Percentiles rank a stretch among this genome's conserved stretches.
Conservation (phyloP, 495 filamentous ascomycete genomes). For the Alectoria sarmentosa region DNA sequence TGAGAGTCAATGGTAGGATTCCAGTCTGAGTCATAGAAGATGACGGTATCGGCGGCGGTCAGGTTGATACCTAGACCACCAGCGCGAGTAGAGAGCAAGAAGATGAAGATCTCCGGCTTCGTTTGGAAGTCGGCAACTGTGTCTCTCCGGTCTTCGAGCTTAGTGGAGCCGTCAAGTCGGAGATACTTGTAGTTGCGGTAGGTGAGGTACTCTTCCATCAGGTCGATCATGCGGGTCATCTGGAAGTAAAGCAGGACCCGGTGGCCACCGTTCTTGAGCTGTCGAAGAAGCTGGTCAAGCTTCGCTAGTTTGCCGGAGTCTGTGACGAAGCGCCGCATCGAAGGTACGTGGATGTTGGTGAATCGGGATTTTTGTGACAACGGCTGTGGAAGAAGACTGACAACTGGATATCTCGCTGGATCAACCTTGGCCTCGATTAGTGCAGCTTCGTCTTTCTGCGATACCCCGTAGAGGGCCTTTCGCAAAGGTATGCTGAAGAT, state of each 20-base stretch:
- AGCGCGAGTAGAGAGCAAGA: slow-evolving; percentile 90
- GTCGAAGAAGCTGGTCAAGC: slow-evolving; percentile 76
- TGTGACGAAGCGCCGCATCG: slow-evolving; percentile 98
- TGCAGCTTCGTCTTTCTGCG: slow-evolving; percentile 57
- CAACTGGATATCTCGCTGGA: slow-evolving; percentile 46
- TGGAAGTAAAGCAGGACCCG: slow-evolving; percentile 99
- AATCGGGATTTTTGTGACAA: slow-evolving; percentile 73
- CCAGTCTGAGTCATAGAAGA: slow-evolving; percentile 99
- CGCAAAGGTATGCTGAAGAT: slow-evolving; percentile 75
- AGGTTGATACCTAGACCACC: slow-evolving; percentile 98
- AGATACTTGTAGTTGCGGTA: slow-evolving; percentile 99
- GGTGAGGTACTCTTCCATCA: slow-evolving; percentile 98
- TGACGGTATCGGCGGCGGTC: slow-evolving; percentile 87
- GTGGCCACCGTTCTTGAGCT: slow-evolving; percentile 86
- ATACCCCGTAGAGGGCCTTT: slow-evolving; percentile 59
- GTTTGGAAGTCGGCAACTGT: slow-evolving; percentile 96
- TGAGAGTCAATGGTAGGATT: slow-evolving; percentile 98
- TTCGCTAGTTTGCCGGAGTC: slow-evolving; percentile 95
- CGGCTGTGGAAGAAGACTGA: slow-evolving; percentile 63
- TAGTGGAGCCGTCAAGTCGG: slow-evolving; percentile 94
- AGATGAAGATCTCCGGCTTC: slow-evolving; percentile 88
- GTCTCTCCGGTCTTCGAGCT: slow-evolving; percentile 92
- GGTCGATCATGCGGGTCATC: slow-evolving; percentile 99
- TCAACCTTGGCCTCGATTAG: slow-evolving; percentile 65
- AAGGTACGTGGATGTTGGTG: slow-evolving; percentile 86